Conservation (phyloP, 352 stramenopile genomes). For the Pythium aristosporum region DNA sequence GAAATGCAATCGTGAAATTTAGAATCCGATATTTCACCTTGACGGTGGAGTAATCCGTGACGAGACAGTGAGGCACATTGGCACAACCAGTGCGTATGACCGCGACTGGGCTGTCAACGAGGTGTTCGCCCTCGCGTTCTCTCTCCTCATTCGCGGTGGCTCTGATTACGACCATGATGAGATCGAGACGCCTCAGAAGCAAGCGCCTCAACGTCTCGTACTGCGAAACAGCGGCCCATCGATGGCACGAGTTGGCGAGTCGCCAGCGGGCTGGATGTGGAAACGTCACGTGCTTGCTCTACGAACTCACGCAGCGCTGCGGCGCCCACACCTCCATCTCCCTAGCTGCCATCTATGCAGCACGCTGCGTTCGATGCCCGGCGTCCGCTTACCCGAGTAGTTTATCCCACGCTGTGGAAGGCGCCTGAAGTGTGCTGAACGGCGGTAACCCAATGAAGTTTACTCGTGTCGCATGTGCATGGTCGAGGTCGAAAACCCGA, state of each 20-base stretch:
- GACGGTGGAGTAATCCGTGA: too few relatives aligned
- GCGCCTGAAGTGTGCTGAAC: too few relatives aligned
- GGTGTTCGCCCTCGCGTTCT: not conserved
- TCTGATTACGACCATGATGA: not conserved
- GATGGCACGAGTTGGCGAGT: not conserved
- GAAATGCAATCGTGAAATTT: not conserved
- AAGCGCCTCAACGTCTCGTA: not conserved
- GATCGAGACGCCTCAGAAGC: not conserved
- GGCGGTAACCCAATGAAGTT: too few relatives aligned
- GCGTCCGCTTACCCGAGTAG: constrained; percentile 8
- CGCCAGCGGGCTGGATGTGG: not conserved
- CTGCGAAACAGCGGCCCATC: too few relatives aligned
- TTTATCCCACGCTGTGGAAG: constrained; percentile 13
- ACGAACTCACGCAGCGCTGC: constrained; percentile 7
- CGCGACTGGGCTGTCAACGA: not conserved
- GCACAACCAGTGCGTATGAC: too few relatives aligned
- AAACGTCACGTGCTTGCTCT: constrained; percentile 13
- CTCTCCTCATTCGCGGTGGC: not conserved
- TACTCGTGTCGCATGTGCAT: too few relatives aligned
- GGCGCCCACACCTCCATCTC: constrained; percentile 3
- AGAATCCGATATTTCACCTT: not conserved
- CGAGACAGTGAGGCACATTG: too few relatives aligned
- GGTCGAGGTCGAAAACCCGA: too few relatives aligned
- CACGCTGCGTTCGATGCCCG: not conserved
- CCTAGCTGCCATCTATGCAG: not conserved